Percentiles rank a stretch among this genome's conserved stretches.
These are phyloP conservation scores for Hordeum vulgare DNA, from an alignment of 176 grass and related monocot genomes.

Conservation along the genomic window MorexV3_pseudomolecules_assembly NC_058521.1:451331148-451331647, in stretches of 20 bases:
- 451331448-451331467: background rate
- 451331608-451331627: constrained; percentile 55
- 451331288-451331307: too few species aligned
- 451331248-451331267: too few species aligned
- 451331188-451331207: too few species aligned
- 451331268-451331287: too few species aligned
- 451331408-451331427: background rate
- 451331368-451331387: background rate
- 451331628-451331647: constrained; percentile 77
- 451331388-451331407: background rate
- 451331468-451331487: background rate
- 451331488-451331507: background rate
- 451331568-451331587: constrained; percentile 76
- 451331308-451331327: too few species aligned
- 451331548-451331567: constrained; percentile 12
- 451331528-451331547: constrained; percentile 19
- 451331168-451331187: too few species aligned
- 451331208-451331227: too few species aligned
- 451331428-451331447: background rate
- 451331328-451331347: background rate
- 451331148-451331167: too few species aligned
- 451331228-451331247: too few species aligned
- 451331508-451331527: background rate
- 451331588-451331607: constrained; percentile 66
- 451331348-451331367: background rate